A percentile compares a stretch with the other conserved stretches of the same genome.
Conservation (phyloP, 495 filamentous ascomycete genomes). For the Hypoxylon subgilvum region DNA sequence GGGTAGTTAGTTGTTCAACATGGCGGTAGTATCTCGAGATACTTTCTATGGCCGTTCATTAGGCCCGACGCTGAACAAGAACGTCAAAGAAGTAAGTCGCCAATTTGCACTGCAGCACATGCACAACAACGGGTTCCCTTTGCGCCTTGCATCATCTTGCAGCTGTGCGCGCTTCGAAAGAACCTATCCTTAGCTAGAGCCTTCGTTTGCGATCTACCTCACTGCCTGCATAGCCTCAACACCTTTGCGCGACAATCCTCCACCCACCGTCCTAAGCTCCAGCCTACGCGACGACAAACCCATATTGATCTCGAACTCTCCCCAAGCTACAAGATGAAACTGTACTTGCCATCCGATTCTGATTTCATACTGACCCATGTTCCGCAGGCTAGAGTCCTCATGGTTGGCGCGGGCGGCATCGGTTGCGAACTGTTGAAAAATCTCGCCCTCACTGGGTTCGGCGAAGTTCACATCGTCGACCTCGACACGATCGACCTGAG, state of each 20-base stretch:
- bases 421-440: constrained; percentile 98
- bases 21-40: constrained; percentile 46
- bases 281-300: neutral
- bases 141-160: constrained; percentile 19
- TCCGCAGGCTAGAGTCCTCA: constrained; percentile 79
- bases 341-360: neutral
- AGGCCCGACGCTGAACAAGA: constrained; percentile 49
- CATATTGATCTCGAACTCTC: neutral
- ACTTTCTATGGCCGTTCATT: constrained; percentile 51
- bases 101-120: constrained; percentile 18
- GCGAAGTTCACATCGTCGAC: constrained; percentile 94
- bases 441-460: constrained; percentile 90
- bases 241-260: constrained; percentile 16
- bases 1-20: constrained; percentile 37
- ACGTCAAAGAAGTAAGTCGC: constrained; percentile 54
- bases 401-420: constrained; percentile 96
- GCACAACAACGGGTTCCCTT: constrained; percentile 7
- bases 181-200: neutral
- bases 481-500: constrained; percentile 97
- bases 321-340: constrained; percentile 21
- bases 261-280: constrained; percentile 2
- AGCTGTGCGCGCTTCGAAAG: constrained; percentile 17
- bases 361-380: constrained; percentile 39
- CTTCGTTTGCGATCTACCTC: constrained; percentile 22
- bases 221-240: neutral